These are phyloP conservation scores for Hypoxylon lienhwacheense DNA, from an alignment of 495 filamentous ascomycete species.

Conservation along the genomic window DNA sequence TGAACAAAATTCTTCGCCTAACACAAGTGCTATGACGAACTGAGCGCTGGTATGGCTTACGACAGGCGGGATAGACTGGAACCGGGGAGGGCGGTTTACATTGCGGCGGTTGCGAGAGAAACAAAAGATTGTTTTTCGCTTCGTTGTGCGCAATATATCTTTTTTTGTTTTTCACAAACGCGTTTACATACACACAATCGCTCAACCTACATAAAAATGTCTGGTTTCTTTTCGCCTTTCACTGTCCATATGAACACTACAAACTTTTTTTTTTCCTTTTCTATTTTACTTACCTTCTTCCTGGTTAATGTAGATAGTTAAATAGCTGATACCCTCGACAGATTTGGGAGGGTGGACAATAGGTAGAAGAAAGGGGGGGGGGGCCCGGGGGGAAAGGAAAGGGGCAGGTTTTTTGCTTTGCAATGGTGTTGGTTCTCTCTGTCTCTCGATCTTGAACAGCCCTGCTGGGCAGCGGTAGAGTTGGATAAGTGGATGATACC, in stretches of 20 bases:
- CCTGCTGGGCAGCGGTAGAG: conserved; percentile 37
- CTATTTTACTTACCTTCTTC: conserved; percentile 12
- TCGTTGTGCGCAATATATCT: conserved; percentile 32
- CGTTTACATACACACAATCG: conserved; percentile 17
- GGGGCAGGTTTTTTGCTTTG: conserved; percentile 1
- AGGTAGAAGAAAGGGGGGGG: conserved; percentile 8
- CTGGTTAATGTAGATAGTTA: conserved; percentile 34
- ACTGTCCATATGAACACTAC: conserved; percentile 27
- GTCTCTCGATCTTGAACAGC: conserved; percentile 15
- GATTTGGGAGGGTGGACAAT: conserved; percentile 4
- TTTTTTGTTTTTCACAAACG: conserved; percentile 16
- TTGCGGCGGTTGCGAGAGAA: conserved; percentile 27
- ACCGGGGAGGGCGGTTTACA: conserved; percentile 14
- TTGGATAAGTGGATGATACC: conserved; percentile 26
- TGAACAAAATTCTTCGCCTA: conserved; percentile 15
- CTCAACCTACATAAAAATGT: conserved; percentile 9
- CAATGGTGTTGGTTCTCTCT: conserved; percentile 1
- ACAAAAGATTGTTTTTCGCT: conserved; percentile 31
- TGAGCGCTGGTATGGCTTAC: conserved; percentile 27
- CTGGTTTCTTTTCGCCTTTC: conserved; percentile 21
- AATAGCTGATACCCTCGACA: conserved; percentile 31
- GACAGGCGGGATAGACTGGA: conserved; percentile 33
- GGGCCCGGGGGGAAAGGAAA: conserved; percentile 9
- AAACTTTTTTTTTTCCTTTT: conserved; percentile 16
- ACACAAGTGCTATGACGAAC: conserved; percentile 28